Conservation (phyloP, 352 stramenopile species). For the Phytophthora ramorum region DNA sequence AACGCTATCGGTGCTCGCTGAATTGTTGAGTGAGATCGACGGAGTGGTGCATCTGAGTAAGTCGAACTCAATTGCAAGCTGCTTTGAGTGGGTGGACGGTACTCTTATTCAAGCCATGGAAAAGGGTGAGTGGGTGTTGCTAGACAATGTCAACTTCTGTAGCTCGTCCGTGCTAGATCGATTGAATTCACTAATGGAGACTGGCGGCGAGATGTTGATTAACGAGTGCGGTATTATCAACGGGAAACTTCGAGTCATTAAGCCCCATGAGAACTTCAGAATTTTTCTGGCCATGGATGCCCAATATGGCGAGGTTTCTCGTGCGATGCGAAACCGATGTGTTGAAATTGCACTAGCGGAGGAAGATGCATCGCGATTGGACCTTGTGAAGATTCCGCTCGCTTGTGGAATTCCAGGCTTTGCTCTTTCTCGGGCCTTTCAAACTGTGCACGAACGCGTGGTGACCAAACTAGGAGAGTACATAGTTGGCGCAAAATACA, state of each 20-base stretch:
- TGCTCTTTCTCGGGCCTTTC: constrained; percentile 68
- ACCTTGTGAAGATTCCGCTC: constrained; percentile 71
- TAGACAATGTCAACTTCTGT: constrained; percentile 99
- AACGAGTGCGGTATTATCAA: constrained; percentile 97
- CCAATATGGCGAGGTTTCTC: constrained; percentile 96
- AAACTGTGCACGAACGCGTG: constrained; percentile 62
- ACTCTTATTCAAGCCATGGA: constrained; percentile 98
- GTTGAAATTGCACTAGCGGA: constrained; percentile 94
- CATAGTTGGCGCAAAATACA: constrained; percentile 30
- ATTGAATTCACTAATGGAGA: constrained; percentile 99
- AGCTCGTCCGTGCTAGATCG: constrained; percentile 99
- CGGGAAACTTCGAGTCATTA: constrained; percentile 93
- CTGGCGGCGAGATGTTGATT: constrained; percentile 96
- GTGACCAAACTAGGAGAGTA: constrained; percentile 38
- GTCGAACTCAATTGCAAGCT: constrained; percentile 67
- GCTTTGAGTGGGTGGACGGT: constrained; percentile 99
- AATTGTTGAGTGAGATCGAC: constrained; percentile 39
- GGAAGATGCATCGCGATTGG: constrained; percentile 59
- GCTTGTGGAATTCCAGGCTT: constrained; percentile 72
- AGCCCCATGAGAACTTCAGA: constrained; percentile 98
- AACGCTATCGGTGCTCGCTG: constrained; percentile 15
- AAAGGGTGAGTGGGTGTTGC: constrained; percentile 98
- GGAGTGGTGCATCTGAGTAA: constrained; percentile 66
- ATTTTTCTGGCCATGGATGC: constrained; percentile 99
- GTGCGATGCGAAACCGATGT: constrained; percentile 99